Conservation (phyloP, 106 monocot genomes). For the Vanilla planifolia region DNA sequence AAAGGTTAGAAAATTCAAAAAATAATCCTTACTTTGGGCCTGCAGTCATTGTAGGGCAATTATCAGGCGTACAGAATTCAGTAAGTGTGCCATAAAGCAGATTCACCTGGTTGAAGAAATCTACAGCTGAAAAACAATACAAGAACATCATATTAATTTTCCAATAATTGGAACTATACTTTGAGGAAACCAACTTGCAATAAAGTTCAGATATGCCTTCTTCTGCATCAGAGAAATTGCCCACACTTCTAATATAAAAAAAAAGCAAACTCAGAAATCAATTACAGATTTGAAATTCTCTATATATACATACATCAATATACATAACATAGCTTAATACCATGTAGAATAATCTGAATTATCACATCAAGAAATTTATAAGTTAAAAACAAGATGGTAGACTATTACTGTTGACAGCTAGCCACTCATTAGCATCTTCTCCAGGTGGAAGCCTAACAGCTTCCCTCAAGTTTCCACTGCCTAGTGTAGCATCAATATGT, state of each 20-base stretch:
- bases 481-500: constrained; percentile 95
- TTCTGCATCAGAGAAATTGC: too few species aligned
- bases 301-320: too few species aligned
- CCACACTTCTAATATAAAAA: too few species aligned
- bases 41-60: constrained; percentile 96
- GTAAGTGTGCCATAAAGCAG: constrained; percentile 92
- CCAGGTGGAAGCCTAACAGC: constrained; percentile 96
- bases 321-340: too few species aligned
- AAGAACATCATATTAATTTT: constrained; percentile 7
- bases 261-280: too few species aligned
- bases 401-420: constrained; percentile 92
- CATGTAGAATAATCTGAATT: too few species aligned
- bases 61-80: constrained; percentile 95
- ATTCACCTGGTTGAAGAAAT: constrained; percentile 99
- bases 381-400: too few species aligned
- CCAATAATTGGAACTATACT: neutral
- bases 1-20: too few species aligned
- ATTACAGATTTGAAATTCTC: too few species aligned
- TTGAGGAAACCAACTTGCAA: neutral
- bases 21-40: constrained; percentile 95
- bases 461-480: constrained; percentile 97
- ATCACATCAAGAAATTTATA: too few species aligned
- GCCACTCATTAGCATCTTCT: constrained; percentile 94
- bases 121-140: constrained; percentile 71
- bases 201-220: too few species aligned